These are phyloP conservation scores for Oryza meridionalis DNA, from an alignment of 176 grass and related monocot genomes.

Conservation along the genomic window DNA sequence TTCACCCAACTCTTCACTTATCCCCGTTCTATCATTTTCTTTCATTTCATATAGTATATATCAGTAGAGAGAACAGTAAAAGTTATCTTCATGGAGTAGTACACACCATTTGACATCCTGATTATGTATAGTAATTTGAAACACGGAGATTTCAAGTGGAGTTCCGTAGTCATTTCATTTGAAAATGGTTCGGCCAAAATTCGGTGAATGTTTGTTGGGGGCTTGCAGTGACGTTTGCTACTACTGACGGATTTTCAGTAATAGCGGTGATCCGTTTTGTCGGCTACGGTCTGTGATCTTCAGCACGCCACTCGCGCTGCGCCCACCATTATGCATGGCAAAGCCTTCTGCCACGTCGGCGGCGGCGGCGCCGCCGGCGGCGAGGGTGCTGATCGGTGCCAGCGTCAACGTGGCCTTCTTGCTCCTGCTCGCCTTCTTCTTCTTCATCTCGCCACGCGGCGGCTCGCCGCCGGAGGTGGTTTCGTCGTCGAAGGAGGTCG, in stretches of 20 bases:
- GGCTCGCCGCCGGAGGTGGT: neutral
- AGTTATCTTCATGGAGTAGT: neutral
- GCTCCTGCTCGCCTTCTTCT: constrained; percentile 30
- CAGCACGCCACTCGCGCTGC: neutral
- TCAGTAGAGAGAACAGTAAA: too few relatives aligned
- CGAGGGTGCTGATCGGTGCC: neutral
- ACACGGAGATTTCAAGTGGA: too few relatives aligned
- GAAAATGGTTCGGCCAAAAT: neutral
- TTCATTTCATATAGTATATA: neutral
- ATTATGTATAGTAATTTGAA: too few relatives aligned
- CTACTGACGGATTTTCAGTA: neutral
- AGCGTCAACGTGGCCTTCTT: constrained; percentile 34
- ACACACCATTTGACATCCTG: neutral
- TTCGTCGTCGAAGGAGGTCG: neutral
- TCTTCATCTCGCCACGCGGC: neutral
- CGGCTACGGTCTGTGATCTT: neutral
- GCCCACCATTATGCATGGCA: constrained; percentile 33
- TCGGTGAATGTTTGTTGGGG: neutral
- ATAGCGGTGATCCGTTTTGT: neutral
- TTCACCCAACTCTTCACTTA: neutral
- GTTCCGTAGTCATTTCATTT: too few relatives aligned
- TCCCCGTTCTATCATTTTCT: neutral
- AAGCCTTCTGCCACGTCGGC: neutral
- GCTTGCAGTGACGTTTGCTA: neutral
- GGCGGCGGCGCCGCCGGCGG: neutral